Evolutionary conservation across 805 yeast genomes (phyloP).

Genomic region (Priceomyces carsonii): DNA sequence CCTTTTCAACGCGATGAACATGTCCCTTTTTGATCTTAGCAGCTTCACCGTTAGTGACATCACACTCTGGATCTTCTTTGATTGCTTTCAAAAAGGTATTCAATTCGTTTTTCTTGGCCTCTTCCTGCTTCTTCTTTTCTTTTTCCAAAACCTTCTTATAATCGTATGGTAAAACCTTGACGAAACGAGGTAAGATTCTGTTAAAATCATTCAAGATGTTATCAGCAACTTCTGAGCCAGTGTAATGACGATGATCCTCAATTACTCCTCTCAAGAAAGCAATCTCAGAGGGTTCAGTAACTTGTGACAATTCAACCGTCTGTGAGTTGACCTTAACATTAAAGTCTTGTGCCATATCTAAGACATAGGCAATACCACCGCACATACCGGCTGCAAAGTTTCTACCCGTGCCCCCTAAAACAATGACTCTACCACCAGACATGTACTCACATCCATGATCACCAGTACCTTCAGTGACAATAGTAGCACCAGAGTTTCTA

Average conservation of each 20-base stretch:
- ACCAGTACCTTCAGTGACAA: constrained; percentile 96
- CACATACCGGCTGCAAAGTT: constrained; percentile 98
- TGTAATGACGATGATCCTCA: constrained; percentile 94
- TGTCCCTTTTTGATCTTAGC: constrained; percentile 55
- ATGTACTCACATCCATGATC: constrained; percentile 99
- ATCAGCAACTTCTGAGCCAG: constrained; percentile 88
- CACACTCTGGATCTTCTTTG: constrained; percentile 81
- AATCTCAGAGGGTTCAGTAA: constrained; percentile 87
- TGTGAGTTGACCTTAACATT: constrained; percentile 74
- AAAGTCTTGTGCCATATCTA: constrained; percentile 94
- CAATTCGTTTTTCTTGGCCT: constrained; percentile 66
- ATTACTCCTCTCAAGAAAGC: constrained; percentile 90
- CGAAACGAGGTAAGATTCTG: constrained; percentile 83
- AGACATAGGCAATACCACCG: constrained; percentile 97
- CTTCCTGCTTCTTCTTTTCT: constrained; percentile 65
- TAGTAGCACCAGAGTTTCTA: constrained; percentile 97
- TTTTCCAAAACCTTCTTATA: constrained; percentile 85
- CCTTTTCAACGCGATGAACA: constrained; percentile 31
- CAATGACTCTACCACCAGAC: constrained; percentile 98
- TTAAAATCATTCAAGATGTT: constrained; percentile 83
- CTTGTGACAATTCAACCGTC: constrained; percentile 74
- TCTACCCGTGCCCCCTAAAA: constrained; percentile 87
- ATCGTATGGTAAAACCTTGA: constrained; percentile 89
- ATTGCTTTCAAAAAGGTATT: constrained; percentile 65
- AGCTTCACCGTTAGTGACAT: constrained; percentile 88